These are phyloP conservation scores for Penicillium lividum DNA, from an alignment of 495 filamentous ascomycete genomes.

Conservation along the genomic window DNA sequence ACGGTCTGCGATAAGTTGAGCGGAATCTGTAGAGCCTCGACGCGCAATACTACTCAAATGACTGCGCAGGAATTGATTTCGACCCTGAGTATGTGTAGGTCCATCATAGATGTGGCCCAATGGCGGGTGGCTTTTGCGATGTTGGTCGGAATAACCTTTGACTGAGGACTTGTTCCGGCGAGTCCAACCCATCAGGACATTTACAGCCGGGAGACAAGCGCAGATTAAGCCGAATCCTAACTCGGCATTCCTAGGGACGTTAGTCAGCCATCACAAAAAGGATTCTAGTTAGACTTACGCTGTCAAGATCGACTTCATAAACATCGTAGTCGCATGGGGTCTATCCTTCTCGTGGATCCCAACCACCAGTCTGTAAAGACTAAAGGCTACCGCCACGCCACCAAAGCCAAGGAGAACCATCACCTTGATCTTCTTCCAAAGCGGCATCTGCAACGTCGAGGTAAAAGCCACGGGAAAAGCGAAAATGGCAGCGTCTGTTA, in stretches of 20 bases:
- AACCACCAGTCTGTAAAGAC: conserved; percentile 31
- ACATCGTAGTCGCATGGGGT: conserved; percentile 21
- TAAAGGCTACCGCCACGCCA: conserved; percentile 30
- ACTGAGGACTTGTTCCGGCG: neutral
- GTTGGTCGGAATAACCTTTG: neutral
- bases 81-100: neutral
- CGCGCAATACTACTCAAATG: conserved; percentile 1
- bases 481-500: conserved; percentile 35
- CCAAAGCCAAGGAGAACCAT: conserved; percentile 30
- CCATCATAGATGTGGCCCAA: neutral
- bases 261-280: neutral
- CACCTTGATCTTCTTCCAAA: conserved; percentile 30
- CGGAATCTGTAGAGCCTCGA: conserved; percentile 1
- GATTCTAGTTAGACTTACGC: conserved; percentile 1
- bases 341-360: conserved; percentile 21
- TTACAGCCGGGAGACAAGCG: conserved; percentile 10
- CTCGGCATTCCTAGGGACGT: conserved; percentile 5
- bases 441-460: conserved; percentile 32
- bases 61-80: conserved; percentile 2
- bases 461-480: conserved; percentile 31
- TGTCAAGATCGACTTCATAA: conserved; percentile 12
- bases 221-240: conserved; percentile 9
- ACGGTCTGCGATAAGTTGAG: neutral
- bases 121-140: neutral
- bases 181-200: conserved; percentile 1